Percentiles rank a stretch among this genome's conserved stretches.
Evolutionary conservation across 2,329 filamentous ascomycete species (phyloP).

Genomic region (Pestalotiopsis sp.): DNA sequence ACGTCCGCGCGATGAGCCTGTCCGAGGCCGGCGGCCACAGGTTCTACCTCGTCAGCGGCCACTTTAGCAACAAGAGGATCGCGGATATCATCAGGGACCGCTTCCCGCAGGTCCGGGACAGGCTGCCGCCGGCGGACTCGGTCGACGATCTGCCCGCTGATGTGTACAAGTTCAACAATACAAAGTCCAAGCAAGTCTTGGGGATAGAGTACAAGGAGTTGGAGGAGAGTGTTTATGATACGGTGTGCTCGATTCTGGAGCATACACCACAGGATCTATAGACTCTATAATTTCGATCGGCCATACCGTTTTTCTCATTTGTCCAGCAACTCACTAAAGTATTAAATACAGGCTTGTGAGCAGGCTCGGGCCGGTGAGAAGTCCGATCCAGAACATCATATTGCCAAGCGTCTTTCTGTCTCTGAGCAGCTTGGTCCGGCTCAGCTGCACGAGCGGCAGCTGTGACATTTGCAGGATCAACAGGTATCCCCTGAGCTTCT

Average conservation of each 20-base stretch:
- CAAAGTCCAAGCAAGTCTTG: constrained; percentile 55
- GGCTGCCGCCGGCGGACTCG: constrained; percentile 46
- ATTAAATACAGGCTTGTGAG: constrained; percentile 64
- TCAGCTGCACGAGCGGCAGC: constrained; percentile 70
- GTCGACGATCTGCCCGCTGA: constrained; percentile 46
- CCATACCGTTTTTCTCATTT: neutral
- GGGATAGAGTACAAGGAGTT: constrained; percentile 62
- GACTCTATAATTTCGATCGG: neutral
- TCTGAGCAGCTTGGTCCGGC: constrained; percentile 67
- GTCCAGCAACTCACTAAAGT: constrained; percentile 37
- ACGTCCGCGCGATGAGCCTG: constrained; percentile 62
- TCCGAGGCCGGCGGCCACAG: constrained; percentile 62
- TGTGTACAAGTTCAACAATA: constrained; percentile 60
- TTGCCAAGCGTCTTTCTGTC: constrained; percentile 69
- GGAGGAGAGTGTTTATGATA: constrained; percentile 63
- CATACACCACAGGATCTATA: neutral
- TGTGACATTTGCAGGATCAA: constrained; percentile 76
- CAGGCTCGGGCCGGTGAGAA: constrained; percentile 77
- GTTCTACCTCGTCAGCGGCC: constrained; percentile 64
- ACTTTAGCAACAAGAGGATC: constrained; percentile 64
- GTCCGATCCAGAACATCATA: constrained; percentile 75
- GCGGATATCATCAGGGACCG: constrained; percentile 57
- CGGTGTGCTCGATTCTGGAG: constrained; percentile 47
- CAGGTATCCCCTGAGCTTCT: constrained; percentile 75
- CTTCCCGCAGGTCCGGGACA: constrained; percentile 54